phyloP scores from a whole-genome alignment of 768 basidiomycete species.

The Holtermanniella nyarrowii region DNA sequence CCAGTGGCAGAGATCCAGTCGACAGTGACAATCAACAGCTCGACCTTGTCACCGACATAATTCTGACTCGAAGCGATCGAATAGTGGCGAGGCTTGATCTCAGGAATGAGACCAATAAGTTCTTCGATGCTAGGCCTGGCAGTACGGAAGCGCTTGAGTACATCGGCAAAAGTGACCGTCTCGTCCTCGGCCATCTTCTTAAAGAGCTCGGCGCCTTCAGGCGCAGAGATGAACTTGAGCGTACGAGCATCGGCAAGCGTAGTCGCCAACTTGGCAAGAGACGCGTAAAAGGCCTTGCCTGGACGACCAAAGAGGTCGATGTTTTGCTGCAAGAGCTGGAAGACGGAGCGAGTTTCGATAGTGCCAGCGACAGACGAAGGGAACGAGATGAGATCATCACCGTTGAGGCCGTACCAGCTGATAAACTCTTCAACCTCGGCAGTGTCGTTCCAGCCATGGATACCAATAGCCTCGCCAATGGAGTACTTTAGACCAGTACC shows the following conservation, averaged over 20 bases:
- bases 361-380: slow-evolving; percentile 55
- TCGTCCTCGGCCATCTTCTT: slow-evolving; percentile 94
- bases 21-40: slow-evolving; percentile 89
- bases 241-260: slow-evolving; percentile 61
- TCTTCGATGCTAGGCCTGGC: slow-evolving; percentile 74
- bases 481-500: slow-evolving; percentile 90
- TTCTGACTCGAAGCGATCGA: slow-evolving; percentile 94
- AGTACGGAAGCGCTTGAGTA: slow-evolving; percentile 63
- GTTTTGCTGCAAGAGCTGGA: slow-evolving; percentile 93
- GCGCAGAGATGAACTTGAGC: slow-evolving; percentile 80
- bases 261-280: slow-evolving; percentile 67
- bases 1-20: slow-evolving; percentile 83
- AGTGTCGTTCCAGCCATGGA: slow-evolving; percentile 96
- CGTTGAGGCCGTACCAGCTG: slow-evolving; percentile 79
- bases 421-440: slow-evolving; percentile 82
- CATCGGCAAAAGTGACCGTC: slow-evolving; percentile 83
- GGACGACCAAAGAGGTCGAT: slow-evolving; percentile 93
- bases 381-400: slow-evolving; percentile 66
- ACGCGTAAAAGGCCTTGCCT: slow-evolving; percentile 88
- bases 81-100: slow-evolving; percentile 96
- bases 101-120: slow-evolving; percentile 78
- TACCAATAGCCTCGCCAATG: slow-evolving; percentile 91
- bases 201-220: slow-evolving; percentile 83
- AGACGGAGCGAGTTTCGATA: slow-evolving; percentile 84
- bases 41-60: slow-evolving; percentile 87